These are phyloP conservation scores for Euphrasia arctica DNA, from an alignment of 305 asterid genomes.

Conservation along the genomic window DNA sequence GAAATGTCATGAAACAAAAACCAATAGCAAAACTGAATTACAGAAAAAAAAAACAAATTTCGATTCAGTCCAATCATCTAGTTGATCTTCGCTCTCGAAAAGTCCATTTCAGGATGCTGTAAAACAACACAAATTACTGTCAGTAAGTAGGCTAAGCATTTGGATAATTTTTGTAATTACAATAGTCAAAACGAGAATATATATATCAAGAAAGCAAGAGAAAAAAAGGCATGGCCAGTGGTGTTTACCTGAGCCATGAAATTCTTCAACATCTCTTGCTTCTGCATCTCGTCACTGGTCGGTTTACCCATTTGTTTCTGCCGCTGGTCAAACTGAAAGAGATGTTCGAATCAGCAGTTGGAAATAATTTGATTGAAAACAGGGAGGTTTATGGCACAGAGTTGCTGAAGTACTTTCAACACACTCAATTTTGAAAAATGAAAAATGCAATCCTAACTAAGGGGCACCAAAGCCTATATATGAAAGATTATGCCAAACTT, in stretches of 20 bases:
- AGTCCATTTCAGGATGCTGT: conserved; percentile 93
- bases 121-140: conserved; percentile 4
- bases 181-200: background rate
- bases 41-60: no score
- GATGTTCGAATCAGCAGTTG: conserved; percentile 15
- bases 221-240: background rate
- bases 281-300: conserved; percentile 74
- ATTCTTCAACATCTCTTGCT: conserved; percentile 72
- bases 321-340: conserved; percentile 70
- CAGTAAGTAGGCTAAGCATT: background rate
- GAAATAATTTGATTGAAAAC: background rate
- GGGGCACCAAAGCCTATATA: background rate
- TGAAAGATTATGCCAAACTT: background rate
- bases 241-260: conserved; percentile 80
- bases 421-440: background rate
- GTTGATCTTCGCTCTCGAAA: conserved; percentile 55
- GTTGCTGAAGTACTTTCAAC: background rate
- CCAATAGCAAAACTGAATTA: no score
- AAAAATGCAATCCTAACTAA: background rate
- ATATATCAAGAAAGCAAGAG: background rate
- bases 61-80: conserved; percentile 14
- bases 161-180: background rate
- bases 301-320: conserved; percentile 94
- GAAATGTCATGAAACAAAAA: no score
- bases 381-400: background rate